A percentile compares a stretch with the other conserved stretches of the same genome.
Conservation (phyloP, 805 yeast species). For the Nakazawaea sp. region DNA sequence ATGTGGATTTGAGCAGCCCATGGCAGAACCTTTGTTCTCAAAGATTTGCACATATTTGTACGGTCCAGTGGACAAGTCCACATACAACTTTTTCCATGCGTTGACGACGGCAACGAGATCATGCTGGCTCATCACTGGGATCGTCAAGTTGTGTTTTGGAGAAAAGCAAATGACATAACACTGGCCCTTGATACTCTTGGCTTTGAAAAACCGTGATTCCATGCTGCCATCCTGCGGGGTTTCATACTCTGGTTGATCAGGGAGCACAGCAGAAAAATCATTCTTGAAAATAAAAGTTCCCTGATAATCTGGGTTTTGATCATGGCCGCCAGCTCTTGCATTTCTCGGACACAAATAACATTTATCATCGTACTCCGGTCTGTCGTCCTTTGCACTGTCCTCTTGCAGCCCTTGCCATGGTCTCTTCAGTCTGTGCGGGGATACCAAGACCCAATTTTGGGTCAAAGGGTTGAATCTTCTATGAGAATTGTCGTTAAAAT, state of each 20-base stretch:
- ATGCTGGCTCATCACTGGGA: conserved; percentile 48
- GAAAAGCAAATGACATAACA: conserved; percentile 69
- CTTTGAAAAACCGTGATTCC: conserved; percentile 39
- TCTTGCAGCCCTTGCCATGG: conserved; percentile 81
- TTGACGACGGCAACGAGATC: conserved; percentile 44
- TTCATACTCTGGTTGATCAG: conserved; percentile 42
- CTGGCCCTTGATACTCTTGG: conserved; percentile 56
- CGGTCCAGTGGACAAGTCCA: conserved; percentile 32
- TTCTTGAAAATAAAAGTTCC: conserved; percentile 56
- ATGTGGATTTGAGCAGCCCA: conserved; percentile 81
- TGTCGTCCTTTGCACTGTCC: conserved; percentile 28
- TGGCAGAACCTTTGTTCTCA: conserved; percentile 72
- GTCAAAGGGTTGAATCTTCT: conserved; percentile 65
- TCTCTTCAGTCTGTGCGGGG: conserved; percentile 72
- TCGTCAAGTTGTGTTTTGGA: conserved; percentile 60
- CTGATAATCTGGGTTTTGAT: conserved; percentile 47
- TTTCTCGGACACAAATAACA: conserved; percentile 75
- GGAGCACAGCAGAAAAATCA: conserved; percentile 65
- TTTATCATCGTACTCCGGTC: conserved; percentile 53
- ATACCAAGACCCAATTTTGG: conserved; percentile 62
- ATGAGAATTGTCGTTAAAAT: conserved; percentile 52
- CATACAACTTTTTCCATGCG: conserved; percentile 54
- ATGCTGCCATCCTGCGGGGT: conserved; percentile 16
- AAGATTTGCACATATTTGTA: conserved; percentile 61
- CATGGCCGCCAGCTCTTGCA: conserved; percentile 50